These are phyloP conservation scores for Raffaelea ambrosiae DNA, from an alignment of 2,329 filamentous ascomycete genomes.

Conservation along the genomic window DNA sequence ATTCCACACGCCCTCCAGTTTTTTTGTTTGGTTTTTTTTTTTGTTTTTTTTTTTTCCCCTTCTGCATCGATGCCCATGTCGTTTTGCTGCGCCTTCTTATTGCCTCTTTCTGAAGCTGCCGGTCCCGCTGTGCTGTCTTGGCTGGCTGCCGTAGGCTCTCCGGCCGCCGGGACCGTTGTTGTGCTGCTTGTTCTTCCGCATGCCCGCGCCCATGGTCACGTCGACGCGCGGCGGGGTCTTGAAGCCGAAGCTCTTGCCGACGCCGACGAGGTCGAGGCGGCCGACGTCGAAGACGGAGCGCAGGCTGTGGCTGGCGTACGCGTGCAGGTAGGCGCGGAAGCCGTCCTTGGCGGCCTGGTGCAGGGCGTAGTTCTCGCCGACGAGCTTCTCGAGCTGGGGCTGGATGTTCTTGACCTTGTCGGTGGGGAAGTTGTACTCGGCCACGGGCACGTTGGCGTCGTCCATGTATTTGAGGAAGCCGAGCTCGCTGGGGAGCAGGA, in stretches of 20 bases:
- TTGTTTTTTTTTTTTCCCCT: not conserved
- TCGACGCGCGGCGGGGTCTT: slow-evolving; percentile 68
- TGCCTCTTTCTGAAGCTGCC: slow-evolving; percentile 11
- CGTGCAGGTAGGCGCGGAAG: slow-evolving; percentile 86
- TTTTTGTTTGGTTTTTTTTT: not conserved
- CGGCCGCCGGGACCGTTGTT: slow-evolving; percentile 55
- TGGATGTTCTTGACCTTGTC: slow-evolving; percentile 90
- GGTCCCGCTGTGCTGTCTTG: slow-evolving; percentile 38
- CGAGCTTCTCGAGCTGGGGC: slow-evolving; percentile 87
- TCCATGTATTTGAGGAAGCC: slow-evolving; percentile 90
- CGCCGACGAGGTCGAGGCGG: slow-evolving; percentile 73
- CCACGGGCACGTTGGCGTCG: slow-evolving; percentile 82
- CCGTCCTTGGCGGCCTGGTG: slow-evolving; percentile 76
- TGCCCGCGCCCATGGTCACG: slow-evolving; percentile 66
- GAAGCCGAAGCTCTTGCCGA: slow-evolving; percentile 81
- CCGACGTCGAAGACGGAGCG: slow-evolving; percentile 79
- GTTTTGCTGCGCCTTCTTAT: not conserved
- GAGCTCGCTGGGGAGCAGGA: slow-evolving; percentile 84
- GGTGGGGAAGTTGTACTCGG: slow-evolving; percentile 90
- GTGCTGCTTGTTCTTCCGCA: slow-evolving; percentile 29
- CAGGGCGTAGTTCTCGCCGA: slow-evolving; percentile 92
- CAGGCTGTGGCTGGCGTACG: slow-evolving; percentile 80
- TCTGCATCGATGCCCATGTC: not conserved
- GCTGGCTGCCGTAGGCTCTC: slow-evolving; percentile 71
- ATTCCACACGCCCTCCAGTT: no score